Conservation (phyloP, 495 filamentous ascomycete genomes). For the Hyaloscypha hepaticicola region DNA sequence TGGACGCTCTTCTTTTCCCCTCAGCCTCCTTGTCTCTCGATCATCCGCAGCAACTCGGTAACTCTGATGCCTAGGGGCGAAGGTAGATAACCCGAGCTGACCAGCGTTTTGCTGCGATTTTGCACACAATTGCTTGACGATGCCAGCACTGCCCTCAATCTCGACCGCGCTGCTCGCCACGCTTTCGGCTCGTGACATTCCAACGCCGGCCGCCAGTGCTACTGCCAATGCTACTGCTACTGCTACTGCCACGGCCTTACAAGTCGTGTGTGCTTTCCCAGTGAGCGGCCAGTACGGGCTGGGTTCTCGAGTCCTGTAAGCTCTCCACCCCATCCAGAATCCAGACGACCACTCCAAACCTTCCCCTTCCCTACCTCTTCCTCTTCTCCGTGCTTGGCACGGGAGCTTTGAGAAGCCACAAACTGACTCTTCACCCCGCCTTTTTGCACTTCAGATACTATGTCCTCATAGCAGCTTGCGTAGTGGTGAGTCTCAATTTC, state of each 20-base stretch:
- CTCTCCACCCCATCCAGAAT: neutral
- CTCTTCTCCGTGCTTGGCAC: slow-evolving; percentile 4
- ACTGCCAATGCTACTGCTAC: slow-evolving; percentile 1
- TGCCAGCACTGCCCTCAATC: slow-evolving; percentile 43
- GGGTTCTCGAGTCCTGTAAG: slow-evolving; percentile 55
- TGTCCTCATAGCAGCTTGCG: slow-evolving; percentile 54
- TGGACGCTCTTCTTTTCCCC: neutral
- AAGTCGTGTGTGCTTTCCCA: slow-evolving; percentile 60
- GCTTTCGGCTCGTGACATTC: neutral
- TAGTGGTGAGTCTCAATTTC: no score
- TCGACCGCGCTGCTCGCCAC: slow-evolving; percentile 32
- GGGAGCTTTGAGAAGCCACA: no score
- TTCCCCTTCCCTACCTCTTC: no score
- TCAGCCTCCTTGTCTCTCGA: neutral
- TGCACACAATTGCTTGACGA: slow-evolving; percentile 12
- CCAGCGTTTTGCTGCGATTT: neutral
- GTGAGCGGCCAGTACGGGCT: slow-evolving; percentile 61
- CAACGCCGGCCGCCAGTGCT: slow-evolving; percentile 13
- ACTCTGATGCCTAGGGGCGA: neutral
- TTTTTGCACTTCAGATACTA: slow-evolving; percentile 49
- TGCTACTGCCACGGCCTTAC: slow-evolving; percentile 33
- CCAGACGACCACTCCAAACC: no score
- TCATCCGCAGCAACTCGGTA: neutral
- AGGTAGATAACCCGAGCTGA: neutral
- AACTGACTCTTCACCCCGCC: neutral